phyloP scores from a whole-genome alignment of 2,329 filamentous ascomycete species.

The Myriosclerotinia curreyana region DNA sequence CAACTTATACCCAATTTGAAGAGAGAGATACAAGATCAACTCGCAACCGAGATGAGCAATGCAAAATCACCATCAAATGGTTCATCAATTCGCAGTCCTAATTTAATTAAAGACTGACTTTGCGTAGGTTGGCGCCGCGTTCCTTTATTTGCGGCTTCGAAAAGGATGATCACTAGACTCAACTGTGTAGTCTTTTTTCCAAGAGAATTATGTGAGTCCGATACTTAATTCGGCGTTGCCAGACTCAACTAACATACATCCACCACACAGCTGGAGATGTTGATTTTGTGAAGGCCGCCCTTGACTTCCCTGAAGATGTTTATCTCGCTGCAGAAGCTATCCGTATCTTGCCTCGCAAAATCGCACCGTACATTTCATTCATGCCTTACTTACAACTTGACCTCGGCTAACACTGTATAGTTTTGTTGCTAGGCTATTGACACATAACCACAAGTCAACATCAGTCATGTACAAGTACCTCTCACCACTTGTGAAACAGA shows the following conservation, averaged over 20 bases:
- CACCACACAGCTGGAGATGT: background rate
- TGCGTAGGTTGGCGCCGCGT: background rate
- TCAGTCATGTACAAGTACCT: constrained; percentile 1
- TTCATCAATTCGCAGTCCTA: background rate
- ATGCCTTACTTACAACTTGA: background rate
- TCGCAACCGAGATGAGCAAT: background rate
- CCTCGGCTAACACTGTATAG: background rate
- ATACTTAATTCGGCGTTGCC: background rate
- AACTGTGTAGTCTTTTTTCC: constrained; percentile 1
- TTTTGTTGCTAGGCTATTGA: background rate
- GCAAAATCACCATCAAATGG: background rate
- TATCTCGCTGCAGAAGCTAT: constrained; percentile 4
- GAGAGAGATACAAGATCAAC: background rate
- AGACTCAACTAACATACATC: background rate
- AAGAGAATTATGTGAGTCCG: constrained; percentile 1
- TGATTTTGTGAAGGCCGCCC: background rate
- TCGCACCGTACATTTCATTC: constrained; percentile 1
- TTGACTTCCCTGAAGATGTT: constrained; percentile 6
- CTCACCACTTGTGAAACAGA: background rate
- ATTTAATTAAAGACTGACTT: background rate
- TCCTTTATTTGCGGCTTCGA: constrained; percentile 1
- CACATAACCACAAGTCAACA: background rate
- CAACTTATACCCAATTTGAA: constrained; percentile 22
- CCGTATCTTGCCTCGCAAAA: background rate
- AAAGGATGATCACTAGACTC: background rate